Evolutionary conservation across 345 rosid genomes (phyloP).

Genomic region (Durio zibethinus): DNA sequence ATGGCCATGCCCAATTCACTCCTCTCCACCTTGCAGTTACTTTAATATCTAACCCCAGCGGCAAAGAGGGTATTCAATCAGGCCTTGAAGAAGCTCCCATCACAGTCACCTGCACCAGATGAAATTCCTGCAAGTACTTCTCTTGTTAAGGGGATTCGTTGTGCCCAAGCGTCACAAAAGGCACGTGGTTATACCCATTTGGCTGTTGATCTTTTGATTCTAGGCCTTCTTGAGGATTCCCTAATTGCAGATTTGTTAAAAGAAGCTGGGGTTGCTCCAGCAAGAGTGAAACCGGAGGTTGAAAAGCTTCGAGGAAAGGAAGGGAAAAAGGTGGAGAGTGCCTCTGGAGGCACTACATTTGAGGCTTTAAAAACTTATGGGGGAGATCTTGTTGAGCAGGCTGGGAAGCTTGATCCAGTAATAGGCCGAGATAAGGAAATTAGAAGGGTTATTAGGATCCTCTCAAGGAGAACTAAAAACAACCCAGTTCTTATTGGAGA

Average conservation of each 20-base stretch:
- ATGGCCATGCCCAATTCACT: conserved; percentile 80
- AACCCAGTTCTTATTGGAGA: conserved; percentile 94
- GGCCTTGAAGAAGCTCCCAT: conserved; percentile 72
- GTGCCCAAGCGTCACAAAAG: conserved; percentile 77
- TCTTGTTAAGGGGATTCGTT: conserved; percentile 60
- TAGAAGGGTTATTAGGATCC: conserved; percentile 72
- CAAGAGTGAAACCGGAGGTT: conserved; percentile 63
- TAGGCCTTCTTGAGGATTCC: conserved; percentile 87
- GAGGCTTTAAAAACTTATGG: conserved; percentile 92
- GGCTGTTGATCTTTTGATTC: conserved; percentile 72
- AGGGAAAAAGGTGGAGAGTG: conserved; percentile 87
- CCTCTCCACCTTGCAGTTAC: conserved; percentile 77
- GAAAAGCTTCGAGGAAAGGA: conserved; percentile 88
- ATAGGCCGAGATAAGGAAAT: conserved; percentile 93
- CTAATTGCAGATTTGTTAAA: conserved; percentile 63
- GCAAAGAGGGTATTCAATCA: conserved; percentile 64
- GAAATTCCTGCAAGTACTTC: conserved; percentile 69
- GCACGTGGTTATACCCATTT: conserved; percentile 61
- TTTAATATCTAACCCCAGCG: conserved; percentile 62
- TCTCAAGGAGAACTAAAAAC: conserved; percentile 87
- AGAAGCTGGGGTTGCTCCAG: conserved; percentile 58
- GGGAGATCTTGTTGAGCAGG: conserved; percentile 85
- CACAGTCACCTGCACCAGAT: conserved; percentile 78
- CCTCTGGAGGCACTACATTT: conserved; percentile 67
- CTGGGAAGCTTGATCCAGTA: conserved; percentile 91